These are phyloP conservation scores for Lactarius deliciosus DNA, from an alignment of 768 basidiomycete species.

Conservation along the genomic window DNA sequence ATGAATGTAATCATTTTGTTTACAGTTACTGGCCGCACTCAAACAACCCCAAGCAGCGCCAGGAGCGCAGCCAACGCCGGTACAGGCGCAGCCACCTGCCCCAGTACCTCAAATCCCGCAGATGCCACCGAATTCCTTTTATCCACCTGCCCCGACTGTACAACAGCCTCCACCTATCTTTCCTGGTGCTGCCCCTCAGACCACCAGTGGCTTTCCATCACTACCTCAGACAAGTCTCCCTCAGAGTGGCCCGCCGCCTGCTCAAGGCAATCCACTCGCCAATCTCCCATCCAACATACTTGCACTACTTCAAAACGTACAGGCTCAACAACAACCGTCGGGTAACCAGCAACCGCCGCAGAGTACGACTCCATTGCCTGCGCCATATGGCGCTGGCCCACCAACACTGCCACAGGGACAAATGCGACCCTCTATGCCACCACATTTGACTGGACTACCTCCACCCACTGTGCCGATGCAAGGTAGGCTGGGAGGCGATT, in stretches of 20 bases:
- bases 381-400: slow-evolving; percentile 27
- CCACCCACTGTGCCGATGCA: slow-evolving; percentile 28
- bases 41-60: slow-evolving; percentile 61
- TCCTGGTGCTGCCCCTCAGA: slow-evolving; percentile 21
- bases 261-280: slow-evolving; percentile 20
- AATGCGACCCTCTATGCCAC: slow-evolving; percentile 48
- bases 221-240: slow-evolving; percentile 23
- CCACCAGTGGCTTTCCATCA: slow-evolving; percentile 25
- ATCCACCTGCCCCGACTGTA: slow-evolving; percentile 41
- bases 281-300: slow-evolving; percentile 28
- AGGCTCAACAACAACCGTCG: slow-evolving; percentile 29
- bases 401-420: slow-evolving; percentile 40
- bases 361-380: slow-evolving; percentile 16
- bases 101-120: slow-evolving; percentile 33
- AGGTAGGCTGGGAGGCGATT: slow-evolving; percentile 29
- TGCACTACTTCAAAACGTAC: slow-evolving; percentile 26
- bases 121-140: slow-evolving; percentile 41
- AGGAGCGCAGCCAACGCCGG: slow-evolving; percentile 39
- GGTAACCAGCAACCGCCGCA: slow-evolving; percentile 28
- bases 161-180: slow-evolving; percentile 33
- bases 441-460: slow-evolving; percentile 44
- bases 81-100: slow-evolving; percentile 31
- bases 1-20: slow-evolving; percentile 13
- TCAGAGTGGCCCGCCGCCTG: slow-evolving; percentile 19
- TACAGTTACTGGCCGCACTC: slow-evolving; percentile 68